phyloP scores from a whole-genome alignment of 805 yeast genomes.

The Saccharomyces eubayanus region DNA sequence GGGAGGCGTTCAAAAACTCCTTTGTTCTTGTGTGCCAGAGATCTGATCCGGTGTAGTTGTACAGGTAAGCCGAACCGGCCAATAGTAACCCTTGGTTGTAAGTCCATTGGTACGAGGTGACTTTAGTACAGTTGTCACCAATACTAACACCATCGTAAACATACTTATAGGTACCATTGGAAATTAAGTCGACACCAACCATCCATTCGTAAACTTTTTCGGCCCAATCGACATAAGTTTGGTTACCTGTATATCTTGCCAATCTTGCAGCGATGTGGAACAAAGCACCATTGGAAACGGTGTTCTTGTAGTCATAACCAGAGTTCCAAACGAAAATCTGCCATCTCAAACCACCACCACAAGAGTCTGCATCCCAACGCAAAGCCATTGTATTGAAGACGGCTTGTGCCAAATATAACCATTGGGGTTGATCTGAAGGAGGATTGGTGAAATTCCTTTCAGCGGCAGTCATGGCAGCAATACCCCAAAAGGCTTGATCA shows the following conservation, averaged over 20 bases:
- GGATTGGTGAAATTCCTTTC: conserved; percentile 80
- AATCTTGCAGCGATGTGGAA: conserved; percentile 83
- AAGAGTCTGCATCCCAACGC: conserved; percentile 70
- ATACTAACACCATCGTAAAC: conserved; percentile 65
- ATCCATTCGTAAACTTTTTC: conserved; percentile 79
- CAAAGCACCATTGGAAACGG: conserved; percentile 84
- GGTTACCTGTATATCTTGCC: conserved; percentile 73
- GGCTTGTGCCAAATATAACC: conserved; percentile 83
- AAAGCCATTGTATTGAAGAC: conserved; percentile 83
- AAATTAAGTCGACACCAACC: conserved; percentile 41
- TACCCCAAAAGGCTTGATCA: conserved; percentile 97
- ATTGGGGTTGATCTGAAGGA: conserved; percentile 46
- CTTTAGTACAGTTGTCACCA: conserved; percentile 50
- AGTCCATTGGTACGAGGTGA: conserved; percentile 66
- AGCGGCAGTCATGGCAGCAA: conserved; percentile 86
- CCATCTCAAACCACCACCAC: conserved; percentile 93
- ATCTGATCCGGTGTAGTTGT: conserved; percentile 58
- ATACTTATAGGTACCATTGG: conserved; percentile 28
- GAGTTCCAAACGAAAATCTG: conserved; percentile 91
- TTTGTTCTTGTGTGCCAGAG: conserved; percentile 59
- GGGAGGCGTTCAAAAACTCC: conserved; percentile 46
- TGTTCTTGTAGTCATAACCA: conserved; percentile 88
- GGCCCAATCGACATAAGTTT: conserved; percentile 65
- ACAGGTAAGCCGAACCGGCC: conserved; percentile 74
- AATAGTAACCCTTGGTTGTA: conserved; percentile 77